Conservation (phyloP, 2,329 filamentous ascomycete species). For the Trichoderma endophyticum region DNA sequence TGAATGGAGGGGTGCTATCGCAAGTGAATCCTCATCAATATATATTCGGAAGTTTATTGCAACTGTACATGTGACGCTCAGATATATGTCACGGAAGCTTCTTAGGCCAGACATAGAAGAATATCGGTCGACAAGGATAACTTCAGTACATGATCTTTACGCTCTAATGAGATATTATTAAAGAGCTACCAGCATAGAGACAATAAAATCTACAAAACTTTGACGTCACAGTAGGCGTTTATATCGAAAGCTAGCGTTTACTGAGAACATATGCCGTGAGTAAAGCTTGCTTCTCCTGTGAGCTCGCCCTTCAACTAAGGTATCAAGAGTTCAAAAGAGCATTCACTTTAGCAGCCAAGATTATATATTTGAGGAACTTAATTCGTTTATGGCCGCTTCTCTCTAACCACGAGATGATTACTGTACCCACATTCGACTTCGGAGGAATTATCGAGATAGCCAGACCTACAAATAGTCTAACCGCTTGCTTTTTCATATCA, state of each 20-base stretch:
- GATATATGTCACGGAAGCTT: background rate
- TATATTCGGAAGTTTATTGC: too few relatives aligned
- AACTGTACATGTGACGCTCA: too few relatives aligned
- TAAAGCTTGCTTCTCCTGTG: background rate
- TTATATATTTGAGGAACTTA: background rate
- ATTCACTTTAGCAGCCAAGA: background rate
- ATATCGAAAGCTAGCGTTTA: background rate
- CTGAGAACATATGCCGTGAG: background rate
- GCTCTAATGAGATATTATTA: rapidly evolving
- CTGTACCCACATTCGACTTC: background rate
- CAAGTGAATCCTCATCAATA: too few relatives aligned
- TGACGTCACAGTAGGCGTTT: background rate
- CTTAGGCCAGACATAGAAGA: background rate
- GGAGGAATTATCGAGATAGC: rapidly evolving
- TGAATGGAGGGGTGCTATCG: too few relatives aligned
- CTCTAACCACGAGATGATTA: background rate
- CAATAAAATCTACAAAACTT: background rate
- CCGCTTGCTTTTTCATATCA: background rate
- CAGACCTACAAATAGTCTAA: background rate
- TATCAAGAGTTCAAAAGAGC: background rate
- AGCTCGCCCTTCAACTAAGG: background rate
- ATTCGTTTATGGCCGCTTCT: background rate
- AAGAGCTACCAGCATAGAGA: background rate
- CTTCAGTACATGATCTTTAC: background rate
- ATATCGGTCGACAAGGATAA: background rate